Percentiles rank a stretch among this genome's conserved stretches.
These are phyloP conservation scores for Cucumis hystrix DNA, from an alignment of 306 rosid genomes.

Conservation along the genomic window DNA sequence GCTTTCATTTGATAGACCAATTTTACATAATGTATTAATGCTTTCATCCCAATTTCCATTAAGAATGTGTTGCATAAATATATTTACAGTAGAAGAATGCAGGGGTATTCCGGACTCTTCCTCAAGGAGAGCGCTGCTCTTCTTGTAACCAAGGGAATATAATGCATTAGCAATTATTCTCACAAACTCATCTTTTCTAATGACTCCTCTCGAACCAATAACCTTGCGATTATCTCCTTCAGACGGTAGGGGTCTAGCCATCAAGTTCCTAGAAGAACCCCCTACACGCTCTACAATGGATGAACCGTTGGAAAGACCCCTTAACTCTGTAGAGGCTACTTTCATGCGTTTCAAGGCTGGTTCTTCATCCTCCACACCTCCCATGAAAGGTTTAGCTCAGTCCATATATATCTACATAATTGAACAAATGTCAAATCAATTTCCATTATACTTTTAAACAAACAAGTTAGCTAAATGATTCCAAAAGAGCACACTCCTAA, in stretches of 20 bases:
- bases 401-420: slow-evolving; percentile 60
- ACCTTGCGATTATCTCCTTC: slow-evolving; percentile 59
- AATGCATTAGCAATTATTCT: slow-evolving; percentile 83
- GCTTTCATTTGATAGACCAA: slow-evolving; percentile 54
- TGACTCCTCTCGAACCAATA: slow-evolving; percentile 83
- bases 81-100: slow-evolving; percentile 51
- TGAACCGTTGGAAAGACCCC: slow-evolving; percentile 79
- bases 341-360: slow-evolving; percentile 95
- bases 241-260: slow-evolving; percentile 82
- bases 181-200: slow-evolving; percentile 74
- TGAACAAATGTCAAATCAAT: slow-evolving; percentile 4
- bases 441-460: background rate
- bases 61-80: slow-evolving; percentile 68
- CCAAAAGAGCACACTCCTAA: background rate
- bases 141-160: slow-evolving; percentile 81
- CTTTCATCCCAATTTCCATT: slow-evolving; percentile 87
- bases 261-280: slow-evolving; percentile 53
- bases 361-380: slow-evolving; percentile 99
- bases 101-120: slow-evolving; percentile 89
- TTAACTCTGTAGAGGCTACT: slow-evolving; percentile 47
- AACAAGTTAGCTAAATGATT: background rate
- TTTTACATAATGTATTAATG: slow-evolving; percentile 45
- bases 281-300: slow-evolving; percentile 45
- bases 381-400: slow-evolving; percentile 98
- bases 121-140: slow-evolving; percentile 75